These are phyloP conservation scores for Glebionis coronaria DNA, from an alignment of 129 eudicot species.

Conservation along the genomic window DNA sequence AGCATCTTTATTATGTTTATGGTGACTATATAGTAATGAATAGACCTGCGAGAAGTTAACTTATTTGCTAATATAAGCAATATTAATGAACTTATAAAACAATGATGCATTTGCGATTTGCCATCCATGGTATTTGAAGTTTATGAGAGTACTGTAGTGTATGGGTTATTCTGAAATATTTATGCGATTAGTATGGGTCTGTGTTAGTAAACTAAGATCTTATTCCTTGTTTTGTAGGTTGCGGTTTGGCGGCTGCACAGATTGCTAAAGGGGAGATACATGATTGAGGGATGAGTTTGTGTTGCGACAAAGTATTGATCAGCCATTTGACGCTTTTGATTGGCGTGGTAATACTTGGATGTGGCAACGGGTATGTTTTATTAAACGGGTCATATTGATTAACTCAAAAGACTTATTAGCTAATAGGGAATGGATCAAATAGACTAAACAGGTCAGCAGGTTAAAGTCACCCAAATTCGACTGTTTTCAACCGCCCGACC, in stretches of 20 bases:
- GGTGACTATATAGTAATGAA: background rate
- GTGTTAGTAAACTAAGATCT: background rate
- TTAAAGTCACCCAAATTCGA: background rate
- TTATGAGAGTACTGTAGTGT: background rate
- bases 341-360: background rate
- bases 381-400: background rate
- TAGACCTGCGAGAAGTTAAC: background rate
- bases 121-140: background rate
- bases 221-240: background rate
- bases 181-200: background rate
- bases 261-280: background rate
- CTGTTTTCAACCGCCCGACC: too few species aligned
- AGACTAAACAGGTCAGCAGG: background rate
- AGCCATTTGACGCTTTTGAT: background rate
- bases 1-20: background rate
- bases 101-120: background rate
- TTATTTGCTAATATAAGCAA: background rate
- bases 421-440: background rate
- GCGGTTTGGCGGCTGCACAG: background rate
- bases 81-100: background rate
- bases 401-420: too few species aligned
- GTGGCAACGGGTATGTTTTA: background rate
- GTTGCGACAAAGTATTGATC: background rate
- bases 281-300: background rate
- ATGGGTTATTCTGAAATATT: background rate